These are phyloP conservation scores for Syzygium malaccense DNA, from an alignment of 441 rosid species.

Conservation along the genomic window DNA sequence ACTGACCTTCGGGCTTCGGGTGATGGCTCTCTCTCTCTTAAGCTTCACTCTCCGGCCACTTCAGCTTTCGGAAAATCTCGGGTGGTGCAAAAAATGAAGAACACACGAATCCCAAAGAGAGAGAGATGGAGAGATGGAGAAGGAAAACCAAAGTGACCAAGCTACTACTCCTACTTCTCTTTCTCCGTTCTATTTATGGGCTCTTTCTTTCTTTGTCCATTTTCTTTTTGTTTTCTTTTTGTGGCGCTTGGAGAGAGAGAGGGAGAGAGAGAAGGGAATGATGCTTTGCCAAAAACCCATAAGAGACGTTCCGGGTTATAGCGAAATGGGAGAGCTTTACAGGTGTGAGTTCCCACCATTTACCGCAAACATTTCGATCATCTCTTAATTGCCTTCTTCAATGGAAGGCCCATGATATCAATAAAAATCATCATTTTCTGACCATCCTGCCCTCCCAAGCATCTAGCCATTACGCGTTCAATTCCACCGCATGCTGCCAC, in stretches of 20 bases:
- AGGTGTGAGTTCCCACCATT: conserved; percentile 29
- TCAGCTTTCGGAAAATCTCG: conserved; percentile 50
- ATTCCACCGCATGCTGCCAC: neutral
- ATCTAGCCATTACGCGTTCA: neutral
- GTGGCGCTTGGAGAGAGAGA: neutral
- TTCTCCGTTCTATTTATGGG: neutral
- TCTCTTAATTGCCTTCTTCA: neutral
- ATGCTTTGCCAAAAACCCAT: conserved; percentile 27
- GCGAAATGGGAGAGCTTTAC: conserved; percentile 43
- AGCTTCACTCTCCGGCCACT: conserved; percentile 29
- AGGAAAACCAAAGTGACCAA: conserved; percentile 18
- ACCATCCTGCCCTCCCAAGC: neutral
- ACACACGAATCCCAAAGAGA: conserved; percentile 32
- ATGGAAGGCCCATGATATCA: neutral
- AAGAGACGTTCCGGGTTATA: conserved; percentile 31
- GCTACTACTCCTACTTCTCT: neutral
- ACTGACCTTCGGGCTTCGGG: neutral
- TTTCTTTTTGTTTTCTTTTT: neutral
- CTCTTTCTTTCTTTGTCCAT: neutral
- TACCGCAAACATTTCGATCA: conserved; percentile 6
- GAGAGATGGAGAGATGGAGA: neutral
- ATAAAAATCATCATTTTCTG: neutral
- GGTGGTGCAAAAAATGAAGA: neutral
- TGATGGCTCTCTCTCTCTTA: neutral
- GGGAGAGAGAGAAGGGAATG: conserved; percentile 32